A percentile compares a stretch with the other conserved stretches of the same genome.
These are phyloP conservation scores for Phytophthora palmivora DNA, from an alignment of 352 stramenopile species.

Conservation along the genomic window DNA sequence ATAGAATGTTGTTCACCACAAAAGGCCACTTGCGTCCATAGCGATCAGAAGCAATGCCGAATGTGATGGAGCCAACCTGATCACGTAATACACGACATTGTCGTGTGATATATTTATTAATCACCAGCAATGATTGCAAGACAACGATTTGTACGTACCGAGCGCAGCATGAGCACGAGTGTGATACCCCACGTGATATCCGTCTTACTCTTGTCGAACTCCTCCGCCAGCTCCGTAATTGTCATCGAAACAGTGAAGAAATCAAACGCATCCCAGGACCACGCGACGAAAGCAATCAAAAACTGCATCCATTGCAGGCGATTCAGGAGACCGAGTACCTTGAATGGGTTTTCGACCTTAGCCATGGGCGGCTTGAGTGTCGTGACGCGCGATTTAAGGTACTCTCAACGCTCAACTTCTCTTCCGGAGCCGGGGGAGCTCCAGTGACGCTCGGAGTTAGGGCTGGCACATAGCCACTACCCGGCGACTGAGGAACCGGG, in stretches of 20 bases:
- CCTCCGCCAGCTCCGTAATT: conserved; percentile 49
- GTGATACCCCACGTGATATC: conserved; percentile 66
- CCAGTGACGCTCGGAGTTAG: conserved; percentile 27
- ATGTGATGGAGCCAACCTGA: conserved; percentile 41
- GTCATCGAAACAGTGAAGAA: conserved; percentile 67
- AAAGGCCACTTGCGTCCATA: conserved; percentile 54
- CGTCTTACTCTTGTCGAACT: conserved; percentile 46
- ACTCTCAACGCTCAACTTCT: conserved; percentile 41
- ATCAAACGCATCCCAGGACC: conserved; percentile 60
- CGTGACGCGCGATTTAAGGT: conserved; percentile 37
- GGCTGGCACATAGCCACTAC: conserved; percentile 34
- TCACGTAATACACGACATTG: neutral
- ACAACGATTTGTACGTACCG: conserved; percentile 4
- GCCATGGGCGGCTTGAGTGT: conserved; percentile 49
- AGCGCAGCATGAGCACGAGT: conserved; percentile 60
- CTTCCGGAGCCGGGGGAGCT: conserved; percentile 7
- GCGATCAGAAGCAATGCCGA: conserved; percentile 52
- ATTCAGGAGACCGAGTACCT: conserved; percentile 34
- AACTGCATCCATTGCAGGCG: conserved; percentile 49
- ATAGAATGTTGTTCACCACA: conserved; percentile 53
- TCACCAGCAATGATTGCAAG: neutral
- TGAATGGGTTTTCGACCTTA: conserved; percentile 36
- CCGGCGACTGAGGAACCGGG: conserved; percentile 22
- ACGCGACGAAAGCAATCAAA: conserved; percentile 44
- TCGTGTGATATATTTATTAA: too few relatives aligned